Conservation (phyloP, 352 stramenopile species). For the Hyaloperonospora arabidopsidis region DNA sequence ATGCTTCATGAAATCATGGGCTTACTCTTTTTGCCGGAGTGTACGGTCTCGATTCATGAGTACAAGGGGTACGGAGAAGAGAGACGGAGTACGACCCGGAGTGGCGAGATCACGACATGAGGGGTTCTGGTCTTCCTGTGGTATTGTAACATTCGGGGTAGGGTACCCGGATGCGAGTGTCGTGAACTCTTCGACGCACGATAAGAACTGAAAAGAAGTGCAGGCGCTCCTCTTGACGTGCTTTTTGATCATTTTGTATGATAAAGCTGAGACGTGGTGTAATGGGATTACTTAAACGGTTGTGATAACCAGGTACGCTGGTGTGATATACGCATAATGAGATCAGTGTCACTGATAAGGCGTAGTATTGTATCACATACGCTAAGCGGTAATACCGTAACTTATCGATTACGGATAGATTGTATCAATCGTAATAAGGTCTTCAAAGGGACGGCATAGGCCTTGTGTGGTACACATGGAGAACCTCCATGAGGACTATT, state of each 20-base stretch:
- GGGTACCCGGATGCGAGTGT: conserved; percentile 74
- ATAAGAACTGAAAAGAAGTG: conserved; percentile 95
- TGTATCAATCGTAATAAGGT: too few relatives aligned
- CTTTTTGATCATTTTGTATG: conserved; percentile 95
- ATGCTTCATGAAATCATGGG: conserved; percentile 84
- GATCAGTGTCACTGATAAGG: too few relatives aligned
- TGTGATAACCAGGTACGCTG: too few relatives aligned
- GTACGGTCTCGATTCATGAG: conserved; percentile 76
- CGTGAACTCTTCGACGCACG: conserved; percentile 59
- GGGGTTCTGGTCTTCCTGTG: conserved; percentile 58
- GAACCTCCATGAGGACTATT: too few relatives aligned
- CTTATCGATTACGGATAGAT: too few relatives aligned
- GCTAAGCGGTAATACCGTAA: too few relatives aligned
- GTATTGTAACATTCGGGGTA: conserved; percentile 71
- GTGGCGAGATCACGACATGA: conserved; percentile 27
- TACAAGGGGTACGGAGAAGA: conserved; percentile 80
- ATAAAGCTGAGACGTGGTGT: conserved; percentile 85
- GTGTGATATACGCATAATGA: too few relatives aligned
- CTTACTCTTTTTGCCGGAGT: conserved; percentile 78
- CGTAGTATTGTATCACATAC: too few relatives aligned
- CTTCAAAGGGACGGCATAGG: too few relatives aligned
- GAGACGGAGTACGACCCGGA: conserved; percentile 53
- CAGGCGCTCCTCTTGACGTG: conserved; percentile 89
- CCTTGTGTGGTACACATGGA: too few relatives aligned
- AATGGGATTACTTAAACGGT: too few relatives aligned